Evolutionary conservation across 2,329 filamentous ascomycete genomes (phyloP), one percentile per base, ranked within the genome.

Genomic region (Alternaria longipes): DNA sequence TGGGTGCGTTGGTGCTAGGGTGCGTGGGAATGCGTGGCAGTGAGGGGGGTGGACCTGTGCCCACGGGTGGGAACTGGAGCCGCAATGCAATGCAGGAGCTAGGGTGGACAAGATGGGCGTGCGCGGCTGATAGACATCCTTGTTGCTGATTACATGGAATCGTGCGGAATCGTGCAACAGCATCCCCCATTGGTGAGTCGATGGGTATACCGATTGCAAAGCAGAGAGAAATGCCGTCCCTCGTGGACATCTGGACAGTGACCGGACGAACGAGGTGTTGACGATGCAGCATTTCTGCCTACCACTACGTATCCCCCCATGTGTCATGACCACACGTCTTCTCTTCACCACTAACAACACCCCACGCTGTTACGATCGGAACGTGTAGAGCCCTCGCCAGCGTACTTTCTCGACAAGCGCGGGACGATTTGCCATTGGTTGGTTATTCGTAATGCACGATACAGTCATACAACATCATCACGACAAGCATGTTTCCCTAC

Each of bases 381-480:
- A 54, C 32, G 44, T 50, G 40, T 42, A 45, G 28, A 49, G 26
- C 40, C 9, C n/a, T 26, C 41, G 9, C 40, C 47, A 53, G 22
- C 56, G 44, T 20, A 20, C 12, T 26, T 46, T 12, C 30, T 56
- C 49, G 30, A 63, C 59, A 62, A 63, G 54, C 58, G 62, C 64
- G 53, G 42, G 34, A 24, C n/a, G 9, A 16, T 20, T 24, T 28
- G 18, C 36, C 30, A 75, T 75, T 74, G 70, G 72, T 50, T 18
- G 28, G 30, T 28, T 34, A 14, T 32, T 41, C 28, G 45, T 26
- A 51, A 45, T 53, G 47, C 55, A 49, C 38, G 47, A 56, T 56
- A 76, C 75, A 77, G 75, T 76, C 75, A 76, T 76, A 67, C 69
- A 65, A 52, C 70, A 67, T 70, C 66, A 69, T 66, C 64, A 63